Evolutionary conservation across 148 eudicot genomes (phyloP), one percentile per base, ranked within the genome.

Genomic region (Vaccinium macrocarpon): DNA sequence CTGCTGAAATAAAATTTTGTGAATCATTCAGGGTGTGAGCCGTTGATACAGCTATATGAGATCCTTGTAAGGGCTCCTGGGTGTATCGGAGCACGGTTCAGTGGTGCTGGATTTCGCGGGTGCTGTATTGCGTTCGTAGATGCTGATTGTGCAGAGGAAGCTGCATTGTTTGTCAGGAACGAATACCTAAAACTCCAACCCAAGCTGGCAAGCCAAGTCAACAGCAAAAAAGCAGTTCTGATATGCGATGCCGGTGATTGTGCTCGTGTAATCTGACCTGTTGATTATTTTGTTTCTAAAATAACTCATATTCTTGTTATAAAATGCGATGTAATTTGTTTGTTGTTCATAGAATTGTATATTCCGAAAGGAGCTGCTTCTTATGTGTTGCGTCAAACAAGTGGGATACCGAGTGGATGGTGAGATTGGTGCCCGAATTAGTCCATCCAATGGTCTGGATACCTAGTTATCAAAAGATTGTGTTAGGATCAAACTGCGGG

Each of bases 51-150:
- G 86, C 89, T 97, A 10, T 93, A 94, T 18, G 93, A 97, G 91
- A 88, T 94, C 46, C 96, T 97, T 85, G 13, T 92, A 53, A 91
- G 84, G 85, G 95, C 97, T 82, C 99, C 95, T 1, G 98, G 98
- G 98, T 2, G 93, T 97, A 3, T 89, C 32, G 99, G 99, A 75
- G 96, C 98, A 25, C 90, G 99, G 78, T 97, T 97, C 84, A 97
- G 99, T 77, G 98, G 99, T 29, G 99, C 99, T 71, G 99, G 99
- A 35, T 97, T 97, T 85, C 91, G 99, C 83, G 98, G 99, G 0
- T 97, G 99, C 84, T 97, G 99, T 86, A 87, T 95, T 80, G 98
- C 98, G 25, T 88, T 97, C 71, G 99, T 95, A 4, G 92, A 95
- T 51, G 90, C 95, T 51, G 88, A 91, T 66, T 72, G 10, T 32